phyloP scores from a whole-genome alignment of 2,329 filamentous ascomycete genomes.

The Aureobasidium sp. region DNA sequence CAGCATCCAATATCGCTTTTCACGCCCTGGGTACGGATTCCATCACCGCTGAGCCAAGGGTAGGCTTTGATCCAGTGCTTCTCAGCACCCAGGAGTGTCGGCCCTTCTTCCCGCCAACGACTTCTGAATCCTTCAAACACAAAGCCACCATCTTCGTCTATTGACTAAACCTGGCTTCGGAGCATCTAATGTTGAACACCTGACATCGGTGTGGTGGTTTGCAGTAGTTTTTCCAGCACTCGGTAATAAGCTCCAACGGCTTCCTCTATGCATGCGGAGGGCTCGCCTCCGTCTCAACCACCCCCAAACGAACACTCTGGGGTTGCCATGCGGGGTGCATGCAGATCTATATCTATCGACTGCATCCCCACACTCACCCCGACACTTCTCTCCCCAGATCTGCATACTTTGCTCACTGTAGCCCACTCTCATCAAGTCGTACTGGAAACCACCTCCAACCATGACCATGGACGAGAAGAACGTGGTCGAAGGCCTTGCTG shows the following conservation, averaged over 20 bases:
- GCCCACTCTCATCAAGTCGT: background rate
- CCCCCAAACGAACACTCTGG: background rate
- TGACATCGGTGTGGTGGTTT: background rate
- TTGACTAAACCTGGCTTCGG: background rate
- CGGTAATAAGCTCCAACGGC: background rate
- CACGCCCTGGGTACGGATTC: too few species aligned
- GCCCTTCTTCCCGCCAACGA: too few species aligned
- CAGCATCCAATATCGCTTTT: background rate
- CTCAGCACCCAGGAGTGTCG: too few species aligned
- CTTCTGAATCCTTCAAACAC: too few species aligned
- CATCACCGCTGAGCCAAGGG: too few species aligned
- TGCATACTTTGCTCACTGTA: background rate
- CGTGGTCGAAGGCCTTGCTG: too few species aligned
- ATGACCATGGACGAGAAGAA: too few species aligned
- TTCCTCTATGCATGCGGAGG: background rate
- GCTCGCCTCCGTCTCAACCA: background rate
- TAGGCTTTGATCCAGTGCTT: too few species aligned
- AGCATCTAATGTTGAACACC: background rate
- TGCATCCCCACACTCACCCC: background rate
- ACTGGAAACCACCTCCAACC: too few species aligned
- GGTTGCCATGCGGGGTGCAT: background rate
- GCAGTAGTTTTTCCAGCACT: background rate
- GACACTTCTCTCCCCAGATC: background rate
- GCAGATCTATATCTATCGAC: constrained; percentile 3
- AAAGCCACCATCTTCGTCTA: too few species aligned